phyloP scores from a whole-genome alignment of 148 eudicot genomes.

The Cornus kousa region DNA sequence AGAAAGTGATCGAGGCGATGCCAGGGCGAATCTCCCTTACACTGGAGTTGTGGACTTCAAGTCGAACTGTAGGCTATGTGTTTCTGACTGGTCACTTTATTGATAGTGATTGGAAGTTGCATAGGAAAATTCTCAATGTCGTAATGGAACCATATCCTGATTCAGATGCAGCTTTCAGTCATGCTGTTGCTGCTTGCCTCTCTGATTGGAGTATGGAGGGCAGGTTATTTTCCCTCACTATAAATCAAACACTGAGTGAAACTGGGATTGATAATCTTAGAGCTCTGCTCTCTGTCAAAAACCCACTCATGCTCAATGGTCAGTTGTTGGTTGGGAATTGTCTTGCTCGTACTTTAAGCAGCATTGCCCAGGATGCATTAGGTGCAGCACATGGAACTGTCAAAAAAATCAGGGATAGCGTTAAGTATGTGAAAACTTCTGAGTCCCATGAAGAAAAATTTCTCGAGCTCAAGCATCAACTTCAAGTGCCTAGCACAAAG shows the following conservation, averaged over 20 bases:
- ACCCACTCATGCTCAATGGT: constrained; percentile 60
- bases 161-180: constrained; percentile 73
- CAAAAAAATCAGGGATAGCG: constrained; percentile 69
- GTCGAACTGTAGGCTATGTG: constrained; percentile 55
- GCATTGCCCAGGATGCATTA: constrained; percentile 61
- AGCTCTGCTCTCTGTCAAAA: constrained; percentile 67
- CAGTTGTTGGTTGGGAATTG: constrained; percentile 69
- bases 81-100: constrained; percentile 67
- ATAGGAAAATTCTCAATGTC: constrained; percentile 68
- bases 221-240: constrained; percentile 55
- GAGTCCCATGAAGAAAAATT: constrained; percentile 78
- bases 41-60: constrained; percentile 65
- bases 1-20: constrained; percentile 49
- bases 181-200: constrained; percentile 76
- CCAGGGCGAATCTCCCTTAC: constrained; percentile 72
- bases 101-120: constrained; percentile 73
- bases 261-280: constrained; percentile 55
- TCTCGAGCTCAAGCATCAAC: constrained; percentile 66
- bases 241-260: constrained; percentile 54
- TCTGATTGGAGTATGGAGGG: constrained; percentile 78
- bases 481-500: constrained; percentile 70
- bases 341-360: constrained; percentile 74
- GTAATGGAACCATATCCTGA: constrained; percentile 88
- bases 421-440: constrained; percentile 76
- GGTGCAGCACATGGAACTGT: constrained; percentile 47